Evolutionary conservation across 306 rosid species (phyloP).

Genomic region (Begonia masoniana): DNA sequence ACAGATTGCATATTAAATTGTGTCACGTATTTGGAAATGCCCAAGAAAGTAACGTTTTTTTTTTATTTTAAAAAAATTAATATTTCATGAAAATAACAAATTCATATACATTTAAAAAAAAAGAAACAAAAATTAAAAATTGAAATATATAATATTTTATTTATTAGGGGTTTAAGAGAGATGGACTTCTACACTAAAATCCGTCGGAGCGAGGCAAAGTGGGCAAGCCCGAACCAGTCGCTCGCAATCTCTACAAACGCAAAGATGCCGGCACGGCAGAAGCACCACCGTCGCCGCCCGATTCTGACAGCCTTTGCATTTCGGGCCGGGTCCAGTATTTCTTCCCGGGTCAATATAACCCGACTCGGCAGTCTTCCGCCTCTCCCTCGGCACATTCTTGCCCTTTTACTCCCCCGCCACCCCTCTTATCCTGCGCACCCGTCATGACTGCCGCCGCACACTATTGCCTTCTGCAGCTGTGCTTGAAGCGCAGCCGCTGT

Average conservation of each 20-base stretch:
- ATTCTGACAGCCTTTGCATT: constrained; percentile 54
- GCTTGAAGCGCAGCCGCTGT: constrained; percentile 55
- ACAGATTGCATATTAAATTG: no score
- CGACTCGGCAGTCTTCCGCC: constrained; percentile 87
- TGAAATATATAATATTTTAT: no score
- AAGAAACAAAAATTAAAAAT: no score
- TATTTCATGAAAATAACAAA: no score
- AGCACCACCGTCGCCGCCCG: constrained; percentile 67
- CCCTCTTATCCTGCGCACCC: constrained; percentile 17
- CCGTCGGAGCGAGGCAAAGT: constrained; percentile 44
- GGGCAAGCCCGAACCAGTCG: constrained; percentile 56
- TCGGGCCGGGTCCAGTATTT: constrained; percentile 28
- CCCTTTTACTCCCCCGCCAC: constrained; percentile 18
- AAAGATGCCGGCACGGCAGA: constrained; percentile 75
- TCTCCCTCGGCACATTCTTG: constrained; percentile 34
- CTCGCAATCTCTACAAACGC: constrained; percentile 68
- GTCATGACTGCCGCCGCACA: constrained; percentile 18
- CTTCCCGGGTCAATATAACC: constrained; percentile 66
- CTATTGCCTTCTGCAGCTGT: constrained; percentile 63
- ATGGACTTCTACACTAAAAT: constrained; percentile 58
- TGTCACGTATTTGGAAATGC: no score
- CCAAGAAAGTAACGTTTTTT: no score
- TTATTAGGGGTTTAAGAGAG: constrained; percentile 37
- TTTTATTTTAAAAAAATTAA: no score
- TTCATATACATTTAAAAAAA: no score